Conservation (phyloP, 371 early-diverging fungal species). For the Actinomortierella wolfii region DNA sequence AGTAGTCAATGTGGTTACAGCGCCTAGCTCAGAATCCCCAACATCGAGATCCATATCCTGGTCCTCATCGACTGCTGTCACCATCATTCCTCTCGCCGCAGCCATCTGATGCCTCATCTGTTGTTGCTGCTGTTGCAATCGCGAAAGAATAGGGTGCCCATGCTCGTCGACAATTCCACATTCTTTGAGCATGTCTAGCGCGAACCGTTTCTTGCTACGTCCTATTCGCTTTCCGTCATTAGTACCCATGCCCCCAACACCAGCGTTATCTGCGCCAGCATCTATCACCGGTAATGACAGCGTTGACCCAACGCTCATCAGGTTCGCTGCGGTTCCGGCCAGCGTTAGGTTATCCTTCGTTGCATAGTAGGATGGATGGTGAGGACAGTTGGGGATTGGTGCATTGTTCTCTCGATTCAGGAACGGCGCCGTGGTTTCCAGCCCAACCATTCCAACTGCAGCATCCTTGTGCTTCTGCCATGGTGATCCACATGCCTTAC, state of each 20-base stretch:
- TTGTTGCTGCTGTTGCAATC: slow-evolving; percentile 4
- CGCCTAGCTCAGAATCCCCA: slow-evolving; percentile 23
- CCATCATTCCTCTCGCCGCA: no score
- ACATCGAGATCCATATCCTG: slow-evolving; percentile 39
- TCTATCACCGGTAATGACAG: no score
- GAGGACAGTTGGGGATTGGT: slow-evolving; percentile 33
- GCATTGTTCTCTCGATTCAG: slow-evolving; percentile 30
- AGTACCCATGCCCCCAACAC: no score
- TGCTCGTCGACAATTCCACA: slow-evolving; percentile 40
- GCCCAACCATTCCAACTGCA: slow-evolving; percentile 18
- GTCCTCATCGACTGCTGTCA: slow-evolving; percentile 5
- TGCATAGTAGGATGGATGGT: slow-evolving; percentile 30
- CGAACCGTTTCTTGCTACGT: slow-evolving; percentile 41
- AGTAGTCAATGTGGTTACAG: no score
- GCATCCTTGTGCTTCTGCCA: slow-evolving; percentile 38
- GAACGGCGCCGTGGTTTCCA: background rate
- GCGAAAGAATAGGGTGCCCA: slow-evolving; percentile 25
- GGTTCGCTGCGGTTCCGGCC: no score
- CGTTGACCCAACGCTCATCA: no score
- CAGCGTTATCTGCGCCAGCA: no score
- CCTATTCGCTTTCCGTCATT: slow-evolving; percentile 1
- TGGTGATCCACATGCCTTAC: slow-evolving; percentile 39
- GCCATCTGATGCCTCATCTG: no score
- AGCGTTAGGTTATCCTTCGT: slow-evolving; percentile 14
- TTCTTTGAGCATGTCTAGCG: slow-evolving; percentile 36